Percentiles rank a stretch among this genome's conserved stretches.
These are phyloP conservation scores for Calonectria hongkongensis DNA, from an alignment of 2,329 filamentous ascomycete species.

Conservation along the genomic window DNA sequence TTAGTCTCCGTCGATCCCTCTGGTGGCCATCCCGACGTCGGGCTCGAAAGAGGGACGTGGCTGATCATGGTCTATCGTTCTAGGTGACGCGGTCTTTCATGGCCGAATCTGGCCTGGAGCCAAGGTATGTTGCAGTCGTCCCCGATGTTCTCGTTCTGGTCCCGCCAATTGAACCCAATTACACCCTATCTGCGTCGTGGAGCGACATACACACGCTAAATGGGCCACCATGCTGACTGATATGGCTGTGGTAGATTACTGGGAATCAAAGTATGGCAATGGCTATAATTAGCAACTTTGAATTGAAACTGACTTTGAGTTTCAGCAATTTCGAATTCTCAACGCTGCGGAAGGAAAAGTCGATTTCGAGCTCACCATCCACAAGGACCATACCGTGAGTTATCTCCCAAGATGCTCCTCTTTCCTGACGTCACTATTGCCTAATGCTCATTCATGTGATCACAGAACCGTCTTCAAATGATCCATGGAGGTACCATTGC, in stretches of 20 bases:
- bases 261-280: conserved; percentile 52
- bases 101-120: conserved; percentile 90
- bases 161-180: conserved; percentile 30
- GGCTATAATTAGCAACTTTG: not conserved
- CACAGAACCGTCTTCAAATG: conserved; percentile 83
- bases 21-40: not conserved
- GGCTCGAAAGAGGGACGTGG: not conserved
- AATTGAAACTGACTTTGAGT: not conserved
- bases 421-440: not conserved
- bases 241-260: conserved; percentile 49
- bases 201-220: not conserved
- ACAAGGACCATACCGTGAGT: conserved; percentile 83
- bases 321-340: conserved; percentile 77
- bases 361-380: conserved; percentile 84
- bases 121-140: conserved; percentile 75
- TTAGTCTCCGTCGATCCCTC: conserved; percentile 44
- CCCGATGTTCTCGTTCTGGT: not conserved
- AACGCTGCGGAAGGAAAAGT: conserved; percentile 80
- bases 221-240: conserved; percentile 30
- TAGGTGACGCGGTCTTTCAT: conserved; percentile 92
- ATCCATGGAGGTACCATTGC: conserved; percentile 88
- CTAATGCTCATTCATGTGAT: not conserved
- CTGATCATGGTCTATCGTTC: not conserved
- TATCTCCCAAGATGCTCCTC: not conserved
- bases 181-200: not conserved